These are phyloP conservation scores for Mycena rebaudengoi DNA, from an alignment of 768 basidiomycete species.

Conservation along the genomic window DNA sequence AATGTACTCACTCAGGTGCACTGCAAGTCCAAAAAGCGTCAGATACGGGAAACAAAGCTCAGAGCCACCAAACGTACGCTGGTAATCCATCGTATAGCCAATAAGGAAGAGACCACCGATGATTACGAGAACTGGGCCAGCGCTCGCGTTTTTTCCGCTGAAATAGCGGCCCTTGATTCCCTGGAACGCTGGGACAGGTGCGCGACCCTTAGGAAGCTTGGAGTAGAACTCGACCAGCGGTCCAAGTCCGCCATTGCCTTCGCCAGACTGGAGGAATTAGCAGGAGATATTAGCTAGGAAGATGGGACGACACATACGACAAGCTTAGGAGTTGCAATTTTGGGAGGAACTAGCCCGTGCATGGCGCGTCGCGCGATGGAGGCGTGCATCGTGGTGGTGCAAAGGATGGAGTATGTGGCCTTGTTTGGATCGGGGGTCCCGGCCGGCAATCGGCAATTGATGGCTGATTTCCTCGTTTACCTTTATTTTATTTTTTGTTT, in stretches of 20 bases:
- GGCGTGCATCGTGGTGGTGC: slow-evolving; percentile 58
- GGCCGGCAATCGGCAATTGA: too few relatives aligned
- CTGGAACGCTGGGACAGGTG: slow-evolving; percentile 49
- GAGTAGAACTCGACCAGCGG: slow-evolving; percentile 84
- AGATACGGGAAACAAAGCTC: slow-evolving; percentile 15
- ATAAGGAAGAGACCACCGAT: slow-evolving; percentile 61
- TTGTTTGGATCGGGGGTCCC: background rate
- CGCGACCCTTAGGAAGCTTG: slow-evolving; percentile 79
- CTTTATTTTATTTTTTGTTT: too few relatives aligned
- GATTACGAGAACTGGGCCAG: slow-evolving; percentile 54
- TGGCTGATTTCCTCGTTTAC: too few relatives aligned
- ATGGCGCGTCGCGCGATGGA: slow-evolving; percentile 73
- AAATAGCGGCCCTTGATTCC: slow-evolving; percentile 71
- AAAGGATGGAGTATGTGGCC: background rate
- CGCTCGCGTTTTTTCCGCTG: slow-evolving; percentile 74
- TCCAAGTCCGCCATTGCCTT: slow-evolving; percentile 66
- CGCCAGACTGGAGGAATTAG: slow-evolving; percentile 58
- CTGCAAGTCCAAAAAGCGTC: slow-evolving; percentile 38
- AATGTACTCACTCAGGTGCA: slow-evolving; percentile 64
- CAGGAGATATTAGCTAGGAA: background rate
- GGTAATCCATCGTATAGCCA: slow-evolving; percentile 74
- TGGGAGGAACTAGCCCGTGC: slow-evolving; percentile 75
- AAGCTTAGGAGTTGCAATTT: slow-evolving; percentile 77
- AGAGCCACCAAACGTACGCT: slow-evolving; percentile 59
- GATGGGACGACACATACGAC: slow-evolving; percentile 54